Base-by-base conservation (phyloP, 495 filamentous ascomycete genomes). In the Daldinia concentrica region DNA sequence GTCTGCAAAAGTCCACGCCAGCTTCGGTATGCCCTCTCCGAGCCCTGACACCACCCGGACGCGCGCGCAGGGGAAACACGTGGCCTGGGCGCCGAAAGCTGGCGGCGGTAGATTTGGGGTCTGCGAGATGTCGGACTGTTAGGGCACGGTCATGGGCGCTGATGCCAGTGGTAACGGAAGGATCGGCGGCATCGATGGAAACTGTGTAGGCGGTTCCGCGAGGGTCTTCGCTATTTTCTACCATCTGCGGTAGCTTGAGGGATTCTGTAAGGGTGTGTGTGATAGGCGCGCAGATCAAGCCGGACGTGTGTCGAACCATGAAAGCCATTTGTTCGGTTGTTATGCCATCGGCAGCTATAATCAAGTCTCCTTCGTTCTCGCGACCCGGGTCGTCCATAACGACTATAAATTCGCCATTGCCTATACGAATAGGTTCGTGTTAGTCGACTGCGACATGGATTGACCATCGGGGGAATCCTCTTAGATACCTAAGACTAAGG, bases 361-460 rank as follows among this genome's bases (percentile, higher is more conserved):
- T 97, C 27, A 99, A 90, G 82, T 99, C 95, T 74, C 93, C 96
- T 85, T 99, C 96, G 81, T 98, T 98, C 79, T 99, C 96, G 76
- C 95, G 94, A 62, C 89, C 86, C 54, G 91, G 87, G 65, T 91
- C 90, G 82, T 99, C 96, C 67, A 98, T 92, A 22, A 97, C 93
- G 59, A 99, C 88, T 77, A 99, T 92, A 86, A 98, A 98, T 79
- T 98, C 88, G 79, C 93, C 94, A 81, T 90, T 86, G 71, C 87
- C 94, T 97, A 62, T 9, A 24, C 4, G 1, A 30, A 54, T 30
- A 51, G 54, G 55, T 32, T 29, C 6, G 48, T 19, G 60, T 62
- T 64, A 65, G 59, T 48, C 34, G 19, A 58, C 22, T 27, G 29
- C 27, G 17, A 30, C 45, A 66, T 59, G 68, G 14, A 50, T 19